These are phyloP conservation scores for Coemansia sp. DNA, from an alignment of 192 early-diverging fungal species.

Conservation along the genomic window DNA sequence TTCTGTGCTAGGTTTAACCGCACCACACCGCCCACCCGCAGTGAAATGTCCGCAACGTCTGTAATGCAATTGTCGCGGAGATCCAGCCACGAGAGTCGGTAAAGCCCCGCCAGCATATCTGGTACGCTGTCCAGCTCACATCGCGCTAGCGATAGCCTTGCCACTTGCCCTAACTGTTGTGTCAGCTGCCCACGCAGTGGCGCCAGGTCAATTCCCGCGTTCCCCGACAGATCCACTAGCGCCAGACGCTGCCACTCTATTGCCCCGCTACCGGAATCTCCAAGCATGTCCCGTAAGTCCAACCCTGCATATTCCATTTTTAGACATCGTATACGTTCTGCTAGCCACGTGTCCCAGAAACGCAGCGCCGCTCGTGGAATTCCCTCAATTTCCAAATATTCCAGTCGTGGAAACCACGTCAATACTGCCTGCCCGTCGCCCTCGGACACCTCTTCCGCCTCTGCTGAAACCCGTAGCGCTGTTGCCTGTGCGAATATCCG, in stretches of 20 bases:
- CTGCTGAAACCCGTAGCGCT: constrained; percentile 43
- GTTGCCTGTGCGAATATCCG: constrained; percentile 42
- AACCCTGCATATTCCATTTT: constrained; percentile 36
- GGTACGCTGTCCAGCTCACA: constrained; percentile 46
- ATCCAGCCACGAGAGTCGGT: constrained; percentile 41
- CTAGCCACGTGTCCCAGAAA: constrained; percentile 42
- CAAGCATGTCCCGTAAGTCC: constrained; percentile 23
- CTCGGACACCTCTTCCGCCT: constrained; percentile 45
- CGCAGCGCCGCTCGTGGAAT: constrained; percentile 40
- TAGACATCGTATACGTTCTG: constrained; percentile 16
- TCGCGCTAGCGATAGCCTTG: constrained; percentile 38
- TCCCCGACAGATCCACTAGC: constrained; percentile 41
- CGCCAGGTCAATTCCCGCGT: constrained; percentile 27
- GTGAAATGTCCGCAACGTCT: constrained; percentile 30
- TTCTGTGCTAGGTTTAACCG: constrained; percentile 37
- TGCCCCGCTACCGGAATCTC: neutral
- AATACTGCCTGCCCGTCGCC: constrained; percentile 42
- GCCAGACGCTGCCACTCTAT: constrained; percentile 32
- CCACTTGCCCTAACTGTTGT: constrained; percentile 16
- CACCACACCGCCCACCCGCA: constrained; percentile 31
- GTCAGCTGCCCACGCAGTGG: constrained; percentile 22
- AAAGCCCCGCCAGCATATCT: constrained; percentile 22
- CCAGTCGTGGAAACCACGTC: constrained; percentile 53
- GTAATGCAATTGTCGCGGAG: constrained; percentile 31
- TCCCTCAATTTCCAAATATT: constrained; percentile 42